These are phyloP conservation scores for Linnemannia schmuckeri DNA, from an alignment of 192 early-diverging fungal species.

Conservation along the genomic window DNA sequence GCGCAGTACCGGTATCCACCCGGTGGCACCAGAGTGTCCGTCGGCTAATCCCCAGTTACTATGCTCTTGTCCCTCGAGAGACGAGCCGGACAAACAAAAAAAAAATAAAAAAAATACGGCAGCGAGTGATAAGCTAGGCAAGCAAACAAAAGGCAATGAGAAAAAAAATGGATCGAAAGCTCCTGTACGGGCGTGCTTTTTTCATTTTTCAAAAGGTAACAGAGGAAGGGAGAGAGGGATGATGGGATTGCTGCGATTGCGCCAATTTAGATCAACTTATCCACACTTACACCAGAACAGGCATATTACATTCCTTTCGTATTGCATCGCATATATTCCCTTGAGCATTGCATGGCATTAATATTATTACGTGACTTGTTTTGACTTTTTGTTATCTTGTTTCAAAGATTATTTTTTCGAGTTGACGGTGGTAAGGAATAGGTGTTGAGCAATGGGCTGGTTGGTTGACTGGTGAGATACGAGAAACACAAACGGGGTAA, in stretches of 20 bases:
- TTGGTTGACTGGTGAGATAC: not conserved
- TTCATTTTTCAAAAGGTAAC: not conserved
- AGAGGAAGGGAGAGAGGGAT: not conserved
- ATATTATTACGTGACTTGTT: not conserved
- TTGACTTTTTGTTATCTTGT: not conserved
- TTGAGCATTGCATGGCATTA: not conserved
- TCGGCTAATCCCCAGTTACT: too few relatives aligned
- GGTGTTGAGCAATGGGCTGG: not conserved
- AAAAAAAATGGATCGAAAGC: not conserved
- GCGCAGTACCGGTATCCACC: too few relatives aligned
- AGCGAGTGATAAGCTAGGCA: too few relatives aligned
- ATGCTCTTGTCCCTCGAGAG: too few relatives aligned
- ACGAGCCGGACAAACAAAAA: not conserved
- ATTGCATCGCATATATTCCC: not conserved
- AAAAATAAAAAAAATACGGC: not conserved
- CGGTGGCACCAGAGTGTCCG: too few relatives aligned
- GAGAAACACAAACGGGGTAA: not conserved
- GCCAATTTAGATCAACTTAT: not conserved
- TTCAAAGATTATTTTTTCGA: not conserved
- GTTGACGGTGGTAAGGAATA: not conserved
- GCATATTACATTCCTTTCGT: not conserved
- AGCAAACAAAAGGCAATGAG: not conserved
- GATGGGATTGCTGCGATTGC: not conserved
- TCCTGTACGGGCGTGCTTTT: not conserved
- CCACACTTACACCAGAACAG: not conserved